Base-by-base conservation (phyloP, 2,329 filamentous ascomycete species). In the Chaetomiaceae sp. region DNA sequence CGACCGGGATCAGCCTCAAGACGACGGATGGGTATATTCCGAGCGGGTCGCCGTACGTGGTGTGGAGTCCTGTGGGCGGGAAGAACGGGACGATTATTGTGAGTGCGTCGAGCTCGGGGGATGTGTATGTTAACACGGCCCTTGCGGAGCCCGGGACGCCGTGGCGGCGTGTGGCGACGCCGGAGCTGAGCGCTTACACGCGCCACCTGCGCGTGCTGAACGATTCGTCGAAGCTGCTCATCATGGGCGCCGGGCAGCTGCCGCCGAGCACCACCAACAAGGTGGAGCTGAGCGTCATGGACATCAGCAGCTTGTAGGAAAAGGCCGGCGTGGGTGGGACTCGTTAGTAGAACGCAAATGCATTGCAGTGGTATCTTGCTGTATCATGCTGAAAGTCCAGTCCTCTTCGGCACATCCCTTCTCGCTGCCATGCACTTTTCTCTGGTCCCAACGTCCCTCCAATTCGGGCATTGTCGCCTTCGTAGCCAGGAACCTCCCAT, bases 221-320 rank as follows among this genome's bases (percentile, higher is more conserved):
- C 45, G 59, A 66, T 14, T 61, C 62, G 1, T 60, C 63, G 47
- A 55, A 24, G 60, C 59, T 61, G 45, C 60, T 72, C n/a, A 72
- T 76, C 36, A 69, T 69, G 48, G 69, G 69, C 0, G 71, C 62
- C 0, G 68, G 69, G 1, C 62, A 67, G n/a, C 58, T 73, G 55
- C 73, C 73, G 4, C 70, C 70, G 1, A 71, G 65, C 34, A 72
- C 63, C 27, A 68, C 67, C 27, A 75, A 76, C 34, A 60, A 66
- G 56, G 63, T 71, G 3, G 65, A 60, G 12, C 46, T 67, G 30
- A 69, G 65, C 33, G 61, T 70, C 6, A 50, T 63, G 14, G 56
- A 58, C 17, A 46, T 62, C 20, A 45, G 47, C 30, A 47, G 49
- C 9, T 39, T 55, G 40, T 45, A 30, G 29, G 4, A 14, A 14